Percentiles rank a stretch among this genome's conserved stretches.
Evolutionary conservation across 257 asterid species (phyloP).

Genomic region (Solanum pimpinellifolium): DNA sequence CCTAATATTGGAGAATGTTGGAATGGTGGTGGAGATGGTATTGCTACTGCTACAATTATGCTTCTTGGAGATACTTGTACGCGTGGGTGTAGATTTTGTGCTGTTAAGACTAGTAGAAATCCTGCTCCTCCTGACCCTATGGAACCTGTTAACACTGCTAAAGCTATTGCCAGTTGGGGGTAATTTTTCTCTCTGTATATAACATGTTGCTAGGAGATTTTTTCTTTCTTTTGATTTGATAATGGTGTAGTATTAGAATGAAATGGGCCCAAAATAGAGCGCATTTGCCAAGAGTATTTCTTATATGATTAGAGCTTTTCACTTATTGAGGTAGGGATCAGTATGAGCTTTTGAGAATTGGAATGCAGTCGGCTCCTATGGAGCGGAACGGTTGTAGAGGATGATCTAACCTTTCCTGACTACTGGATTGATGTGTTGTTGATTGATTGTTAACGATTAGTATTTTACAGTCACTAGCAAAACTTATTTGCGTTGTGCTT

Average conservation of each 20-base stretch:
- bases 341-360: not conserved
- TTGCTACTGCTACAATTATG: conserved; percentile 96
- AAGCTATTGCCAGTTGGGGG: conserved; percentile 98
- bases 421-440: not conserved
- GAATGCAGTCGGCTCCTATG: not conserved
- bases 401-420: not conserved
- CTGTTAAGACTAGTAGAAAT: conserved; percentile 86
- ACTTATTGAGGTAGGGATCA: not conserved
- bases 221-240: not conserved
- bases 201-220: not conserved
- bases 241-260: not conserved
- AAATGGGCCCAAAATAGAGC: not conserved
- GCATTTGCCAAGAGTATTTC: not conserved
- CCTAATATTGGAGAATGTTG: conserved; percentile 98
- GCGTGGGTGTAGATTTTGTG: conserved; percentile 92
- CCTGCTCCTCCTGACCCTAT: conserved; percentile 95
- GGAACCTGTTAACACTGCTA: conserved; percentile 91
- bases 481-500: not conserved
- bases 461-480: not conserved
- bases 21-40: conserved; percentile 98
- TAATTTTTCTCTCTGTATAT: conserved; percentile 6
- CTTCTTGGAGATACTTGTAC: conserved; percentile 94
- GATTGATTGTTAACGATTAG: not conserved
- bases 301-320: not conserved
- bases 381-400: not conserved